These are phyloP conservation scores for Hypomontagnella submonticulosa DNA, from an alignment of 495 filamentous ascomycete genomes.

Conservation along the genomic window DNA sequence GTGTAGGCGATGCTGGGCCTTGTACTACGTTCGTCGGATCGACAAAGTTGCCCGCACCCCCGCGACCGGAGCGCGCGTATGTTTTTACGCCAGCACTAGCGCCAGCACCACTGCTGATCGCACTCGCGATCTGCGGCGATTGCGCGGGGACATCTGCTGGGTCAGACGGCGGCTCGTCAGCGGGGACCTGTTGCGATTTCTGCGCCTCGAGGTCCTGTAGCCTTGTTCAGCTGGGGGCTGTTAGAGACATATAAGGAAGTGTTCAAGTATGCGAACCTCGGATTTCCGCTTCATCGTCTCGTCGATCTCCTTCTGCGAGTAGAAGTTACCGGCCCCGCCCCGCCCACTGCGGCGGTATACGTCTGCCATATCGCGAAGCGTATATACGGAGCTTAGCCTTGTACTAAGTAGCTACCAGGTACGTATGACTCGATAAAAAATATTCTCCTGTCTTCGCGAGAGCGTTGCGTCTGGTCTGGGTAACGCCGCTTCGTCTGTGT, in stretches of 20 bases:
- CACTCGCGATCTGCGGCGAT: constrained; percentile 14
- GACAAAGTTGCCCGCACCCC: constrained; percentile 71
- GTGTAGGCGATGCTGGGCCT: constrained; percentile 1
- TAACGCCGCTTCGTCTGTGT: too few species aligned
- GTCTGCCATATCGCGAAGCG: constrained; percentile 27
- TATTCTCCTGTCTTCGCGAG: too few species aligned
- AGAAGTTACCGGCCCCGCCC: constrained; percentile 74
- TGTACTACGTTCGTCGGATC: constrained; percentile 23
- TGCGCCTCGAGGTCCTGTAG: constrained; percentile 59
- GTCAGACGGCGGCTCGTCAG: constrained; percentile 34
- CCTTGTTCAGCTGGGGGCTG: not conserved
- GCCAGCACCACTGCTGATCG: constrained; percentile 9
- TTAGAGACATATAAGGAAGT: not conserved
- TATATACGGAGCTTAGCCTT: too few species aligned
- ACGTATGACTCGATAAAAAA: too few species aligned
- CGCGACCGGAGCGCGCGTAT: constrained; percentile 66
- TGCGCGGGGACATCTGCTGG: constrained; percentile 24
- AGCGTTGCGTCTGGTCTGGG: too few species aligned
- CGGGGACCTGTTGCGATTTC: constrained; percentile 35
- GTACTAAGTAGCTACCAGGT: too few species aligned
- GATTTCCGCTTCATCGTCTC: constrained; percentile 51
- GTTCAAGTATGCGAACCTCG: constrained; percentile 40
- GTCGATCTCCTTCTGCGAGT: constrained; percentile 63
- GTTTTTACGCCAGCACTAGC: constrained; percentile 17
- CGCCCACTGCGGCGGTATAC: constrained; percentile 55